Evolutionary conservation across 1,139 yeast genomes (phyloP).

Genomic region (Magnusiomyces tetraspermus): DNA sequence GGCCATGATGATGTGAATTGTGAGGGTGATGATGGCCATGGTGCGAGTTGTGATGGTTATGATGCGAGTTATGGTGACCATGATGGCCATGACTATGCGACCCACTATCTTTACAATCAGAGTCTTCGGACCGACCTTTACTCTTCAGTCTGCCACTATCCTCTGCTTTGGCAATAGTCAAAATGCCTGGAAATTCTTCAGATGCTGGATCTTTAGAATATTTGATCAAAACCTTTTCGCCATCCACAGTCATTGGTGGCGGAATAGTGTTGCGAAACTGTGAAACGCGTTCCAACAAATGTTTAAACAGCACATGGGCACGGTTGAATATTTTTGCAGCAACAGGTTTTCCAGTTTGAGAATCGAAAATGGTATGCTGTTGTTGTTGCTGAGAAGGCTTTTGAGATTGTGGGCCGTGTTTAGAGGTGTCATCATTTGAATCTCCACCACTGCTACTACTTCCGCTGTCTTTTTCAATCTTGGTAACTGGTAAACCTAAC

Average conservation of each 20-base stretch:
- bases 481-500: slow-evolving; percentile 34
- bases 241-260: slow-evolving; percentile 31
- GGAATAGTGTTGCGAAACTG: slow-evolving; percentile 30
- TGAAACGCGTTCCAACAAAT: slow-evolving; percentile 33
- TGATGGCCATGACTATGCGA: neutral
- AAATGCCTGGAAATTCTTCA: slow-evolving; percentile 27
- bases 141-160: slow-evolving; percentile 21
- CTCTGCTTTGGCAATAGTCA: slow-evolving; percentile 31
- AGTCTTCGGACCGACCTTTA: neutral
- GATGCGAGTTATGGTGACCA: neutral
- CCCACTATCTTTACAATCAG: neutral
- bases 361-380: slow-evolving; percentile 29
- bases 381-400: slow-evolving; percentile 11
- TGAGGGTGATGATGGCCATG: too few relatives aligned
- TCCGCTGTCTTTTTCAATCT: slow-evolving; percentile 9
- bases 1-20: neutral
- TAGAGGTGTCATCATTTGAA: neutral
- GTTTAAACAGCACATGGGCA: slow-evolving; percentile 31
- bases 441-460: neutral
- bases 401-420: neutral
- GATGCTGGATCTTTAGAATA: slow-evolving; percentile 32
- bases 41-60: neutral
- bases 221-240: slow-evolving; percentile 32
- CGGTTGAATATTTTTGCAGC: slow-evolving; percentile 27
- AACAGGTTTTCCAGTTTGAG: slow-evolving; percentile 27